phyloP scores from a whole-genome alignment of 495 filamentous ascomycete species.

The Lophium mytilinum region DNA sequence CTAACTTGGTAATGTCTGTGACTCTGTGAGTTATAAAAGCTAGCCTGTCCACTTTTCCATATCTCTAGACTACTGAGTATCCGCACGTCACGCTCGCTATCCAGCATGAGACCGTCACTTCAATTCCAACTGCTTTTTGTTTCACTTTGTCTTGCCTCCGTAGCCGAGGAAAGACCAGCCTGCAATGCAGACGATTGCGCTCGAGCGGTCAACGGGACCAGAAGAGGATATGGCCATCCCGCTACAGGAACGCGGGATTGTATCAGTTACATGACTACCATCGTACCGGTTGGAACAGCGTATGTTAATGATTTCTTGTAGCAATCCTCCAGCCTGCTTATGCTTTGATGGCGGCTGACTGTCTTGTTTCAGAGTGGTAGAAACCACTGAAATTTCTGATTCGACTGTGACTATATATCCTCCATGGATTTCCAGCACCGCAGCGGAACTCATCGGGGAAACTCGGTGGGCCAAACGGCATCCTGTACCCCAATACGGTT shows the following conservation, averaged over 20 bases:
- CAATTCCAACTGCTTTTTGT: neutral
- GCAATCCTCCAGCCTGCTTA: neutral
- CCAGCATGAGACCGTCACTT: slow-evolving; percentile 15
- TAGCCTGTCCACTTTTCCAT: neutral
- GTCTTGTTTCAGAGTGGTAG: neutral
- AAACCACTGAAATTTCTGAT: neutral
- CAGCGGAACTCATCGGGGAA: neutral
- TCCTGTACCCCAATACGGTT: neutral
- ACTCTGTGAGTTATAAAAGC: neutral
- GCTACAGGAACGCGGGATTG: slow-evolving; percentile 11
- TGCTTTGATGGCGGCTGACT: slow-evolving; percentile 1
- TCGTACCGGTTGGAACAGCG: slow-evolving; percentile 8
- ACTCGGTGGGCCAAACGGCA: neutral
- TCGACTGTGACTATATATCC: neutral
- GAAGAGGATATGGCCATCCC: slow-evolving; percentile 11
- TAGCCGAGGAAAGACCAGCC: slow-evolving; percentile 1
- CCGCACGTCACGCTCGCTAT: neutral
- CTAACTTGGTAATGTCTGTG: neutral
- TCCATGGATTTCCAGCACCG: neutral
- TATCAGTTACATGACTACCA: slow-evolving; percentile 12
- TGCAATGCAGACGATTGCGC: slow-evolving; percentile 16
- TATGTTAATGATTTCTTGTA: slow-evolving; percentile 1
- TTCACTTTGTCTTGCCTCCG: slow-evolving; percentile 3
- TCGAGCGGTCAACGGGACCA: slow-evolving; percentile 16
- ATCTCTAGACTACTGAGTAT: slow-evolving; percentile 1